Evolutionary conservation across 352 stramenopile species (phyloP).

Genomic region (Phytophthora aleatoria): DNA sequence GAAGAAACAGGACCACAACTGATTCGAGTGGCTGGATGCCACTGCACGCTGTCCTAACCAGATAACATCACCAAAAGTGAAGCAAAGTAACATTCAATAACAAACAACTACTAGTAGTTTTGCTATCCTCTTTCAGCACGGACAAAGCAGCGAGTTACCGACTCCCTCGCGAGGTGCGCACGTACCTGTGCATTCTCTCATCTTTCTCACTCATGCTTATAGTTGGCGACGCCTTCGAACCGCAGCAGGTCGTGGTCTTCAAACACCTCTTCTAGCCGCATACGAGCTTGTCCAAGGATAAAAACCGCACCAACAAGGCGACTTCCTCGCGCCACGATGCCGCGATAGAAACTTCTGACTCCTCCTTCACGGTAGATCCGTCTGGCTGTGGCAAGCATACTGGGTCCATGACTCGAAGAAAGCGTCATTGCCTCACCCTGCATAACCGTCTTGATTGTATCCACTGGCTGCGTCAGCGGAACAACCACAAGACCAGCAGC

Average conservation of each 20-base stretch:
- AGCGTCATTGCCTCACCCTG: conserved; percentile 71
- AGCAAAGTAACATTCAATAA: conserved; percentile 22
- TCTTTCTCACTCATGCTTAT: conserved; percentile 20
- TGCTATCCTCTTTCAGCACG: conserved; percentile 11
- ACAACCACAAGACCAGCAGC: conserved; percentile 73
- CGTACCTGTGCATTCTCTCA: conserved; percentile 3
- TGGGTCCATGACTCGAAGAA: conserved; percentile 35
- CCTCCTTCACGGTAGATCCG: conserved; percentile 56
- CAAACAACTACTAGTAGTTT: conserved; percentile 4
- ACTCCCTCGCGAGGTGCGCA: background rate
- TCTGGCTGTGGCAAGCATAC: conserved; percentile 40
- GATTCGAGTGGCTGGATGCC: conserved; percentile 51
- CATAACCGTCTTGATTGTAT: conserved; percentile 89
- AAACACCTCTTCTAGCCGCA: conserved; percentile 70
- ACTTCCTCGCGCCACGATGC: conserved; percentile 65
- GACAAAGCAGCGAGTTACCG: conserved; percentile 5
- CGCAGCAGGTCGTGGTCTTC: conserved; percentile 58
- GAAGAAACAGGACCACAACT: conserved; percentile 30
- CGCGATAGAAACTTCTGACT: conserved; percentile 67
- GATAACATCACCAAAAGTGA: background rate
- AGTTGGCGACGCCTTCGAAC: conserved; percentile 16
- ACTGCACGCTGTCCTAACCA: conserved; percentile 57
- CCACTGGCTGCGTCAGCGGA: conserved; percentile 73
- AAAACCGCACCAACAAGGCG: conserved; percentile 80
- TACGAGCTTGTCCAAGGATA: conserved; percentile 75